A percentile compares a stretch with the other conserved stretches of the same genome.
Evolutionary conservation across 2,329 filamentous ascomycete species (phyloP).

Genomic region (Chrysoporthe puriensis): DNA sequence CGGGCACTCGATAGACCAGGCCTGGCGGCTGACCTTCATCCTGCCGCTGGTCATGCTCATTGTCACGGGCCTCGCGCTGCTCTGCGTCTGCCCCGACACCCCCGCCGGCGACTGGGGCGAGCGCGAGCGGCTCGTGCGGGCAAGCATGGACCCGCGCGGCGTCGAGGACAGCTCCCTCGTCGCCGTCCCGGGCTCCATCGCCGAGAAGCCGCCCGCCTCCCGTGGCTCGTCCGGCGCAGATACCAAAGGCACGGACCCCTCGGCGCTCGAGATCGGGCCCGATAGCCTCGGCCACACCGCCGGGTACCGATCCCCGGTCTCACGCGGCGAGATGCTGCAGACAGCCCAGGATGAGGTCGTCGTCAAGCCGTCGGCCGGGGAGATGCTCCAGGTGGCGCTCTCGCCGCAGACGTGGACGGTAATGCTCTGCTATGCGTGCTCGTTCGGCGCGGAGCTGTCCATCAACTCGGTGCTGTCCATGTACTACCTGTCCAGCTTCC

Average conservation of each 20-base stretch:
- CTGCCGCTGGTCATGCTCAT: conserved; percentile 81
- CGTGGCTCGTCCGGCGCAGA: not conserved
- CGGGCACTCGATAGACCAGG: conserved; percentile 66
- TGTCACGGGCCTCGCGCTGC: conserved; percentile 65
- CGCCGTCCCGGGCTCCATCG: conserved; percentile 53
- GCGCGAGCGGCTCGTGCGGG: conserved; percentile 44
- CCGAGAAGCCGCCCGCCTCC: conserved; percentile 43
- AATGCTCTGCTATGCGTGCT: conserved; percentile 62
- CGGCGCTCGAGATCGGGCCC: conserved; percentile 33
- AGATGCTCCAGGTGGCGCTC: conserved; percentile 49
- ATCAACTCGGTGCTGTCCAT: conserved; percentile 63
- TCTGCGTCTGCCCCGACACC: conserved; percentile 78
- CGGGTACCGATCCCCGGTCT: conserved; percentile 52
- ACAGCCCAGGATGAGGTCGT: conserved; percentile 57
- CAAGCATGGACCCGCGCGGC: conserved; percentile 54
- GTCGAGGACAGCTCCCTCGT: conserved; percentile 45
- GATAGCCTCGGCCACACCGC: conserved; percentile 38
- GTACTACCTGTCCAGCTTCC: conserved; percentile 65
- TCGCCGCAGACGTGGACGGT: conserved; percentile 61
- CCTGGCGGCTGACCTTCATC: conserved; percentile 85
- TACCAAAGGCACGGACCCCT: conserved; percentile 42
- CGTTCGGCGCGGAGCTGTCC: conserved; percentile 65
- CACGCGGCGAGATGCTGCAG: conserved; percentile 56
- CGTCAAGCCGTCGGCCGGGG: conserved; percentile 58
- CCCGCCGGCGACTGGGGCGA: conserved; percentile 83